Evolutionary conservation across 352 stramenopile species (phyloP), one percentile per base, ranked within the genome.

Genomic region (Phytophthora citrophthora): DNA sequence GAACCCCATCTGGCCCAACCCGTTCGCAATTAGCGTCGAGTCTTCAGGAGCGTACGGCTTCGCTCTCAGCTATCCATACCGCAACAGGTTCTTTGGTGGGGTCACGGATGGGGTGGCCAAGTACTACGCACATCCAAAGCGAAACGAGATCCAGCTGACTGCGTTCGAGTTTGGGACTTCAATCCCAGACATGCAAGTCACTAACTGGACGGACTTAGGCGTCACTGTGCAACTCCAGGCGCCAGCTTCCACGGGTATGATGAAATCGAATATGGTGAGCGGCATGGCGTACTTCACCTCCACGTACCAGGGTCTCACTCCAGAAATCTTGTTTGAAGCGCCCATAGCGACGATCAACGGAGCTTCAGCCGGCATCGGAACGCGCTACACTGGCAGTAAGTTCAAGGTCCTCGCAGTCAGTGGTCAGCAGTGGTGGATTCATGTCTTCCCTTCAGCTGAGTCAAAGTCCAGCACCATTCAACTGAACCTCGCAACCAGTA

Each of bases 251-350:
- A 65, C 68, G 2, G 52, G 54, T n/a, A 61, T 58, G 4, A 49
- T 94, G 1, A 76, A 82, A 27, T 74, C 74, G 8, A 76, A 52
- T 45, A 67, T 90, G 38, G 79, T 93, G 40, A 90, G 69, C 24
- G 86, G 82, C 38, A 94, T 94, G 86, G 73, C 82, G 23, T 94
- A 80, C 60, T 83, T 91, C 54, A 86, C 77, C 3, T 60, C 77
- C 15, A 86, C 52, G 13, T 92, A 91, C 54, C 54, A 72, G 27
- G 47, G 64, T 11, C 74, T 94, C 31, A 83, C 76, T 15, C 86
- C 83, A 15, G 68, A 75, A 29, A 41, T 94, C 8, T 49, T 67
- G 12, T 60, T 90, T 16, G 66, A 89, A 57, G 78, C 79, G 15
- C 77, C 81, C 3, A 75, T 94, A 29, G 36, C 44, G 8, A 78